These are phyloP conservation scores for Ceratocystis colombiana DNA, from an alignment of 2,329 filamentous ascomycete species.

Conservation along the genomic window DNA sequence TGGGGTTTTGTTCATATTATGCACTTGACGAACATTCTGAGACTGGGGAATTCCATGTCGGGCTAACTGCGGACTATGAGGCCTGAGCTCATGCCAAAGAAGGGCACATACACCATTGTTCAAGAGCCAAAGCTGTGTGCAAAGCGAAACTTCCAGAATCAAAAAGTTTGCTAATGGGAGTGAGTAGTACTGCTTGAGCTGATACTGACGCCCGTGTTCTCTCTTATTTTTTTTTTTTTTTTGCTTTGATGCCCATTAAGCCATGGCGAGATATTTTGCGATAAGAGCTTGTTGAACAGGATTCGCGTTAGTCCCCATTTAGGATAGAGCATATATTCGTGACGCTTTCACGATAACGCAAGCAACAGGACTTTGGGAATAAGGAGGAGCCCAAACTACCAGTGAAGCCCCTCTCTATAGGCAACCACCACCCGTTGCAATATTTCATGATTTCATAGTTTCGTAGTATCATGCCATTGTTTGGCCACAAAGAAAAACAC, in stretches of 20 bases:
- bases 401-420: neutral
- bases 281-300: neutral
- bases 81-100: constrained; percentile 8
- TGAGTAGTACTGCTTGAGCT: neutral
- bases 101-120: constrained; percentile 5
- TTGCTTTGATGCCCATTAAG: neutral
- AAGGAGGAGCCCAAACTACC: neutral
- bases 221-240: neutral
- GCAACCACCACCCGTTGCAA: neutral
- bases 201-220: neutral
- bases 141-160: constrained; percentile 9
- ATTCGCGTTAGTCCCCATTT: constrained; percentile 1
- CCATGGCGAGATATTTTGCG: neutral
- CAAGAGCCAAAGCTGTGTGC: neutral
- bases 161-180: neutral
- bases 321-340: neutral
- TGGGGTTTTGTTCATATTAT: neutral
- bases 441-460: too few relatives aligned
- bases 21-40: neutral
- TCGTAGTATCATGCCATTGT: too few relatives aligned
- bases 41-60: neutral
- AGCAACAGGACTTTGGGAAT: neutral
- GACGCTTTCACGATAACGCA: constrained; percentile 4
- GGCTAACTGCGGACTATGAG: constrained; percentile 1
- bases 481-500: too few relatives aligned